Evolutionary conservation across 1,139 yeast genomes (phyloP).

Genomic region (Trichomonascaceae sp.): DNA sequence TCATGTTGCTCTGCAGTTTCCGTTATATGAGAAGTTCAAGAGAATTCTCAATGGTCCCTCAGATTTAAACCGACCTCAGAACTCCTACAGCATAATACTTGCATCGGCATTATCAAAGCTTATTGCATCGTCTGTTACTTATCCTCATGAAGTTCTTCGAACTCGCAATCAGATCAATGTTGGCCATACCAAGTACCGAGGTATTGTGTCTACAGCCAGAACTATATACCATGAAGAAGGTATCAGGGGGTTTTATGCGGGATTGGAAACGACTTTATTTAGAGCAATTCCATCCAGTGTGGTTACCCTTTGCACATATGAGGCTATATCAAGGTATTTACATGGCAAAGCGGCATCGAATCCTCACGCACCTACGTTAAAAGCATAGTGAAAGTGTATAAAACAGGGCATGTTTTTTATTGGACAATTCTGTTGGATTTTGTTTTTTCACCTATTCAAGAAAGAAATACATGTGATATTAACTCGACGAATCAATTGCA

Average conservation of each 20-base stretch:
- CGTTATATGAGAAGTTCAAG: slow-evolving; percentile 84
- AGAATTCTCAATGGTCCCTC: slow-evolving; percentile 31
- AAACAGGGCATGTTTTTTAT: background rate
- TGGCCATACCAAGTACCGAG: slow-evolving; percentile 28
- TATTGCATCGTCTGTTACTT: slow-evolving; percentile 83
- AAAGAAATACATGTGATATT: background rate
- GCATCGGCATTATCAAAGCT: slow-evolving; percentile 84
- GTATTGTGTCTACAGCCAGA: slow-evolving; percentile 42
- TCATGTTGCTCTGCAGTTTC: slow-evolving; percentile 96
- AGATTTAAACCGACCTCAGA: background rate
- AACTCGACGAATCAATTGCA: background rate
- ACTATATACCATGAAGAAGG: slow-evolving; percentile 69
- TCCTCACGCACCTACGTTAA: background rate
- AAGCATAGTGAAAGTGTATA: background rate
- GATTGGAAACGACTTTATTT: slow-evolving; percentile 76
- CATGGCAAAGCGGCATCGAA: background rate
- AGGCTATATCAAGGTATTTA: slow-evolving; percentile 51
- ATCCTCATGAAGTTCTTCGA: slow-evolving; percentile 93
- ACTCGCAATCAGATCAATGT: slow-evolving; percentile 72
- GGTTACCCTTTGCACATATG: slow-evolving; percentile 89
- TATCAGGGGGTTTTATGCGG: slow-evolving; percentile 77
- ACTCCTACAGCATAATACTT: slow-evolving; percentile 28
- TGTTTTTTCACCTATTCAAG: background rate
- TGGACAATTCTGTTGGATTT: background rate
- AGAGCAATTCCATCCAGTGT: slow-evolving; percentile 96